Percentiles rank a stretch among this genome's conserved stretches.
These are phyloP conservation scores for Kodamaea suecica DNA, from an alignment of 1,139 yeast species.

Conservation along the genomic window DNA sequence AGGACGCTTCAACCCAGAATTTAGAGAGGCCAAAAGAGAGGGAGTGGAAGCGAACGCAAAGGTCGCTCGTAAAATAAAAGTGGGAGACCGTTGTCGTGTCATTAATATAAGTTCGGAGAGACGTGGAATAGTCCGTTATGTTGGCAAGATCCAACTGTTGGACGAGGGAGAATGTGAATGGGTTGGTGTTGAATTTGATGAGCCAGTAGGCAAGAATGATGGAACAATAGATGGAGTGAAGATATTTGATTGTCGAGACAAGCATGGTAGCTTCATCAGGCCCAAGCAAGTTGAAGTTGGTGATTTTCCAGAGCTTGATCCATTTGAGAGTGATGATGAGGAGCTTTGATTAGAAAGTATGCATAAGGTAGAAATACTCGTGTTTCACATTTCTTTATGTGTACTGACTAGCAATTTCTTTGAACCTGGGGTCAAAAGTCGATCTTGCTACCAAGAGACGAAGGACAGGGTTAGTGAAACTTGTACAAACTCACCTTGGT, in stretches of 20 bases:
- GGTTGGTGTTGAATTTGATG: slow-evolving; percentile 51
- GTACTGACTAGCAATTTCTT: too few species aligned
- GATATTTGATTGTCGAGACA: slow-evolving; percentile 34
- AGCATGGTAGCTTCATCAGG: slow-evolving; percentile 51
- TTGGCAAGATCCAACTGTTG: slow-evolving; percentile 65
- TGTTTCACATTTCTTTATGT: too few species aligned
- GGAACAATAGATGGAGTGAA: slow-evolving; percentile 35
- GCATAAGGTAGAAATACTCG: slow-evolving; percentile 2
- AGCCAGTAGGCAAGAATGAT: slow-evolving; percentile 47
- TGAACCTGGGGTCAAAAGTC: too few species aligned
- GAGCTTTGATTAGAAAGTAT: slow-evolving; percentile 9
- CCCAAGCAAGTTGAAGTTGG: slow-evolving; percentile 52
- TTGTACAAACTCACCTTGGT: too few species aligned
- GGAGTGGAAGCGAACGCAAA: slow-evolving; percentile 21
- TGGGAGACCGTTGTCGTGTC: slow-evolving; percentile 41
- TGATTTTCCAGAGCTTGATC: slow-evolving; percentile 47
- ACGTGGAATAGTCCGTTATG: slow-evolving; percentile 62
- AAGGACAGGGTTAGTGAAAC: too few species aligned
- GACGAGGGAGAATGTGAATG: slow-evolving; percentile 42
- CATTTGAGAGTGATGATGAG: slow-evolving; percentile 42
- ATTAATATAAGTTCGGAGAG: slow-evolving; percentile 52
- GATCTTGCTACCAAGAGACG: too few species aligned
- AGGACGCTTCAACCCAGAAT: slow-evolving; percentile 70
- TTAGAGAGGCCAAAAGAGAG: slow-evolving; percentile 25
- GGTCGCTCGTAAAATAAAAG: slow-evolving; percentile 24